Percentiles rank a stretch among this genome's conserved stretches.
Conservation (phyloP, 148 eudicot genomes). For the Amaranthus cruentus region DNA sequence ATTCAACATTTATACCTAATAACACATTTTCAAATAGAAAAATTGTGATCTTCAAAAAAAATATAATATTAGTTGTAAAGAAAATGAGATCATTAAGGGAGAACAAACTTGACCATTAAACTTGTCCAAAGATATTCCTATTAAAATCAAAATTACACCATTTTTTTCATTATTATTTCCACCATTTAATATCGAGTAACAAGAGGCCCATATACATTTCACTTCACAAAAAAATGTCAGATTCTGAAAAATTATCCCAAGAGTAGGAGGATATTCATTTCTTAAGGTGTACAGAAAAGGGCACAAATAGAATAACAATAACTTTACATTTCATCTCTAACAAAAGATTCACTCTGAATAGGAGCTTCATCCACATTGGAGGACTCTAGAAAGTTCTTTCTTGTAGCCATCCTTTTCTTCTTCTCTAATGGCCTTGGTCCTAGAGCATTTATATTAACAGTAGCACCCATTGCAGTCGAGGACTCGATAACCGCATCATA, state of each 20-base stretch:
- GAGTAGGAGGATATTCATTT: too few species aligned
- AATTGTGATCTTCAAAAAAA: too few species aligned
- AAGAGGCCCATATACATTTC: background rate
- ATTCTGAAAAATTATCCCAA: background rate
- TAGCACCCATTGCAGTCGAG: conserved; percentile 40
- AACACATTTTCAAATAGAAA: too few species aligned
- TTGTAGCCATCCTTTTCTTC: conserved; percentile 39
- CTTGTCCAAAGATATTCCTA: too few species aligned
- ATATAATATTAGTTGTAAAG: too few species aligned
- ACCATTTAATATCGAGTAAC: too few species aligned
- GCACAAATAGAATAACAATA: background rate
- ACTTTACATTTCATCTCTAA: conserved; percentile 33
- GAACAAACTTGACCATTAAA: too few species aligned
- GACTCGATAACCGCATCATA: conserved; percentile 62
- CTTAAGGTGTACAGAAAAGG: background rate
- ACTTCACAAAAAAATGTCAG: background rate
- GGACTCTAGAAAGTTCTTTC: conserved; percentile 40
- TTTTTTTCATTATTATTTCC: too few species aligned
- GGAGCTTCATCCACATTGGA: conserved; percentile 43
- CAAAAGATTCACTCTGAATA: conserved; percentile 44
- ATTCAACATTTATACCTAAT: too few species aligned
- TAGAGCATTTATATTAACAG: conserved; percentile 43
- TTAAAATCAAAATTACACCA: too few species aligned
- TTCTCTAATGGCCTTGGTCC: conserved; percentile 69
- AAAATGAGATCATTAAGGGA: too few species aligned